Percentiles rank a stretch among this genome's conserved stretches.
Evolutionary conservation across 2,329 filamentous ascomycete species (phyloP).

Genomic region (Fusarium metavorans): DNA sequence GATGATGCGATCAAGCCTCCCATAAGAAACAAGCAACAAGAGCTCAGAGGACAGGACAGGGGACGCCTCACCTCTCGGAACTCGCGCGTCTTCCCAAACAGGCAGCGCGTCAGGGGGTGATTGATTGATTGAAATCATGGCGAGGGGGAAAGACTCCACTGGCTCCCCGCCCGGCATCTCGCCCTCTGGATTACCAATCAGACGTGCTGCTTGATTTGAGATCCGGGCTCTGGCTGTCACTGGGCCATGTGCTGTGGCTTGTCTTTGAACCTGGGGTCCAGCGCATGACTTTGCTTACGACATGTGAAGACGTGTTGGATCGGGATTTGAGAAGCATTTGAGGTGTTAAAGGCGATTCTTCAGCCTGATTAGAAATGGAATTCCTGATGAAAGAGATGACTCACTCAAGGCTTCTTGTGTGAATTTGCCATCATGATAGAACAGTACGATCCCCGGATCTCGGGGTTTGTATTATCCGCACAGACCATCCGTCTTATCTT

Average conservation of each 20-base stretch:
- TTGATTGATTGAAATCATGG: constrained; percentile 12
- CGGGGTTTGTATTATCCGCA: constrained; percentile 5
- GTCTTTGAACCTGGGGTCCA: constrained; percentile 8
- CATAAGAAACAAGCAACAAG: constrained; percentile 1
- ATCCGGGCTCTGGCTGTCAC: constrained; percentile 24
- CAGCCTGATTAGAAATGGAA: background rate
- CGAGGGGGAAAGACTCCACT: background rate
- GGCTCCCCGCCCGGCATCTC: background rate
- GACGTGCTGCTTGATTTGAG: background rate
- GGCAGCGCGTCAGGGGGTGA: constrained; percentile 38
- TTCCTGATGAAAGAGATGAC: background rate
- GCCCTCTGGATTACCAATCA: constrained; percentile 20
- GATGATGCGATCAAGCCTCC: background rate
- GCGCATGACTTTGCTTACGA: constrained; percentile 11
- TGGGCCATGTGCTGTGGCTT: constrained; percentile 12
- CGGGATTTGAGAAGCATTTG: background rate
- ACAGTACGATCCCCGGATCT: background rate
- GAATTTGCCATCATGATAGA: background rate
- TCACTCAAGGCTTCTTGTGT: background rate
- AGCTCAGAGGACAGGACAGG: constrained; percentile 5
- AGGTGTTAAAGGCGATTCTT: background rate
- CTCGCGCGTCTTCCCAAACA: constrained; percentile 28
- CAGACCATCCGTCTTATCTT: constrained; percentile 27
- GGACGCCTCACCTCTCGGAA: constrained; percentile 14
- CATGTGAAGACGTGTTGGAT: background rate